phyloP scores from a whole-genome alignment of 1,139 yeast species.

The Wickerhamomyces sp. region DNA sequence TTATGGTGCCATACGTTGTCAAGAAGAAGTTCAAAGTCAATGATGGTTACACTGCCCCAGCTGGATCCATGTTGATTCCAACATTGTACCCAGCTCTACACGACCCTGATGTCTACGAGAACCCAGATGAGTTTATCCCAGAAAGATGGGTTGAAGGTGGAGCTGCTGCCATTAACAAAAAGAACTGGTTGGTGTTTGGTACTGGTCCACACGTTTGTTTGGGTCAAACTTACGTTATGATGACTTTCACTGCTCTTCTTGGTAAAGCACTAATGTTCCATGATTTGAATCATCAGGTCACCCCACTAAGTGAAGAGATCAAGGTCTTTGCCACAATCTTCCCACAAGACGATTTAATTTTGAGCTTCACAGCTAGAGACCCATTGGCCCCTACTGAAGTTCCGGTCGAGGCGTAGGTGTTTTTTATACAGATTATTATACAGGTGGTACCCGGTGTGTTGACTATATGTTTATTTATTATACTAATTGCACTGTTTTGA shows the following conservation, averaged over 20 bases:
- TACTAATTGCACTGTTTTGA: too few species aligned
- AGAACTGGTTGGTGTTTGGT: slow-evolving; percentile 95
- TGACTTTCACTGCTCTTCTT: slow-evolving; percentile 81
- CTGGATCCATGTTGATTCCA: slow-evolving; percentile 95
- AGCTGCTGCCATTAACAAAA: slow-evolving; percentile 55
- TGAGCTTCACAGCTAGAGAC: slow-evolving; percentile 67
- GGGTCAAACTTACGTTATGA: slow-evolving; percentile 90
- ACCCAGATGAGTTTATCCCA: slow-evolving; percentile 91
- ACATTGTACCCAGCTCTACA: slow-evolving; percentile 93
- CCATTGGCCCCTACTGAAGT: slow-evolving; percentile 22
- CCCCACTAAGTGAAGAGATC: slow-evolving; percentile 82
- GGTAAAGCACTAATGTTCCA: slow-evolving; percentile 83
- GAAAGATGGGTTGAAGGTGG: slow-evolving; percentile 87
- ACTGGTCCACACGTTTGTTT: slow-evolving; percentile 95
- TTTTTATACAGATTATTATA: too few species aligned
- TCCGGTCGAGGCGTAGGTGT: too few species aligned
- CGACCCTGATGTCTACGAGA: slow-evolving; percentile 92
- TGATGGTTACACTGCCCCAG: slow-evolving; percentile 83
- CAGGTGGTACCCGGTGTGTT: too few species aligned
- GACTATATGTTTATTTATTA: too few species aligned
- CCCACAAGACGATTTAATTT: slow-evolving; percentile 90
- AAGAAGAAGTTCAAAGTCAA: slow-evolving; percentile 82
- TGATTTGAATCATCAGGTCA: slow-evolving; percentile 76
- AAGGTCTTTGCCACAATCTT: slow-evolving; percentile 96
- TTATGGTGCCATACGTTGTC: slow-evolving; percentile 95